Evolutionary conservation across 768 basidiomycete species (phyloP).

Genomic region (Nevesoporus exiguus): DNA sequence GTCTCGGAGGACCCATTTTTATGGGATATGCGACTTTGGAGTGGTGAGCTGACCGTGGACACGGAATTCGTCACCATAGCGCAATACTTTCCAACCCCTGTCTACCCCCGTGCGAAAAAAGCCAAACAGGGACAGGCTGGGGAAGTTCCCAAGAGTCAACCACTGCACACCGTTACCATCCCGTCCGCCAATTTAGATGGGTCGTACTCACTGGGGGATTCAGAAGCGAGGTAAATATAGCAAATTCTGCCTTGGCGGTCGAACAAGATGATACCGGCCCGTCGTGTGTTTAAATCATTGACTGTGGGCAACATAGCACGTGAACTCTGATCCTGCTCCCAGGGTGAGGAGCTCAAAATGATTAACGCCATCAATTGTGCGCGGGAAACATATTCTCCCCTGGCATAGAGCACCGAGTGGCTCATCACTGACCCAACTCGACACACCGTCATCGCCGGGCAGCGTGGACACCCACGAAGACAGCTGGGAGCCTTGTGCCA

Average conservation of each 20-base stretch:
- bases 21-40: neutral
- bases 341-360: constrained; percentile 15
- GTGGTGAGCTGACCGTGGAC: constrained; percentile 7
- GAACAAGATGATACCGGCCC: constrained; percentile 24
- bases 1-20: constrained; percentile 8
- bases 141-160: too few relatives aligned
- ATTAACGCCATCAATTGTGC: neutral
- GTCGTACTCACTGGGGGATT: too few relatives aligned
- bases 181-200: too few relatives aligned
- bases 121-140: too few relatives aligned
- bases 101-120: constrained; percentile 9
- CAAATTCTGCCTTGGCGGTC: constrained; percentile 6
- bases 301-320: neutral
- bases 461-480: neutral
- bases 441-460: neutral
- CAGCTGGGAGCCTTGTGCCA: constrained; percentile 10
- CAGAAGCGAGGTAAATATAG: neutral
- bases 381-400: neutral
- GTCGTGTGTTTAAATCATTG: constrained; percentile 16
- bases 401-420: constrained; percentile 3
- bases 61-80: constrained; percentile 18
- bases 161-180: neutral
- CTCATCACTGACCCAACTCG: constrained; percentile 1
- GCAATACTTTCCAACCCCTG: constrained; percentile 15
- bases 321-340: neutral